Percentiles rank a stretch among this genome's conserved stretches.
These are phyloP conservation scores for Naganishia cerealis DNA, from an alignment of 1,284 basidiomycete genomes.

Conservation along the genomic window DNA sequence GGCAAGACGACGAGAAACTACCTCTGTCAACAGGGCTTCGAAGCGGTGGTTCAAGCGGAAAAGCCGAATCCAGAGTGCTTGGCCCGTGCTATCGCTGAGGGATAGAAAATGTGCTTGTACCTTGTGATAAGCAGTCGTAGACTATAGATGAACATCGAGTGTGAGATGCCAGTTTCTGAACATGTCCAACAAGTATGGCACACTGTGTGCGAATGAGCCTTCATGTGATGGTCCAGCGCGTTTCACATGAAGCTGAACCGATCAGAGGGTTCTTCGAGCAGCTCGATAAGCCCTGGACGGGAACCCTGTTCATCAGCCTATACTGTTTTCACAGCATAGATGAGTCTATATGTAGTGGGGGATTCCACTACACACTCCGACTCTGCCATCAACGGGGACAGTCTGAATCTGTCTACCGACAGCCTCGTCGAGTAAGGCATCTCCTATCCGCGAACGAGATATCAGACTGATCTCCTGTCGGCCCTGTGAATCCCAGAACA, in stretches of 20 bases:
- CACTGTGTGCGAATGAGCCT: too few relatives aligned
- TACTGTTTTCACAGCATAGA: not conserved
- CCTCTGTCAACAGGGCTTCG: slow-evolving; percentile 35
- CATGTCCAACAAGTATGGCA: too few relatives aligned
- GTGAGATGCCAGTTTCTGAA: too few relatives aligned
- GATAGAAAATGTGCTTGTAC: not conserved
- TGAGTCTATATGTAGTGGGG: slow-evolving; percentile 1
- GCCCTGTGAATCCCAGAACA: not conserved
- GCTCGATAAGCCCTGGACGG: too few relatives aligned
- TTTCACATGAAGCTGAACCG: too few relatives aligned
- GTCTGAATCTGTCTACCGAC: slow-evolving; percentile 10
- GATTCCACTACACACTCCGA: not conserved
- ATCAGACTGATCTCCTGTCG: not conserved
- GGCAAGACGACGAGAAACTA: slow-evolving; percentile 47
- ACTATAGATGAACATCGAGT: too few relatives aligned
- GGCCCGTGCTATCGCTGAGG: slow-evolving; percentile 35
- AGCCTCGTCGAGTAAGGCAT: slow-evolving; percentile 4
- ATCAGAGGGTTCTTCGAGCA: too few relatives aligned
- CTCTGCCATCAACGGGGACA: slow-evolving; percentile 9
- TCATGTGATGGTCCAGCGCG: too few relatives aligned
- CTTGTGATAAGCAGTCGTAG: too few relatives aligned
- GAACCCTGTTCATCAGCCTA: not conserved
- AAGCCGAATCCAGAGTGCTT: slow-evolving; percentile 45
- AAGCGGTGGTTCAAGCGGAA: slow-evolving; percentile 45
- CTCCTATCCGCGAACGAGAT: too few relatives aligned